Base-by-base conservation (phyloP, 345 rosid genomes). In the Murraya koenigii region DNA sequence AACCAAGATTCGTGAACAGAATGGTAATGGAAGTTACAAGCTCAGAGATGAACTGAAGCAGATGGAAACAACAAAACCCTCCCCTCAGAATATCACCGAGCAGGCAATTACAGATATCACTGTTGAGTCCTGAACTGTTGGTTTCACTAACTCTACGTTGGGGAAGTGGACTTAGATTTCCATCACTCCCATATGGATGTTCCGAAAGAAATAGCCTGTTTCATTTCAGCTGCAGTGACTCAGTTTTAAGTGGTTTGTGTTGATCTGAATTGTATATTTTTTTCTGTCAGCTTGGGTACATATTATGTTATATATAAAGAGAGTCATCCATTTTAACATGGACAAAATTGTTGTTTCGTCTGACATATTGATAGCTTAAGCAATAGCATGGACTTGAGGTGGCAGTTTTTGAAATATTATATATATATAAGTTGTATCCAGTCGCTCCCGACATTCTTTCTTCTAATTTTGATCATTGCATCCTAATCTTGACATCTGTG, bases 11-110 rank as follows among this genome's bases (percentile, higher is more conserved):
- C 39, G 76, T 47, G 82, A 76, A 30, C 87, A 72, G 30, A 81
- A 67, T 6, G 74, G 85, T 26, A 88, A 91, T 77, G 89, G 92
- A 41, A 56, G 77, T 19, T 80, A 77, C 66, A 89, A 90, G 82
- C 84, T 78, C 44, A 93, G 83, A 78, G 75, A 75, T 36, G 84
- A 79, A 71, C 52, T 80, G 35, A 88, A 85, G 76, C 85, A 82
- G 72, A 92, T 84, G 2, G 90, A 77, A 55, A 56, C 66, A 1
- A 36, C 82, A 8, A 85, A 87, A 77, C 73, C 89, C 60, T 82
- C 82, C 84, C 78, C 86, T 17, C 78, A 84, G 52, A 86, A 85
- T 59, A 83, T 83, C 47, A 63, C 71, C 0, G 87, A 83, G 77
- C 81, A 67, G 66, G 39, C 79, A 3, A 78, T 62, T 41, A 75